Evolutionary conservation across 148 eudicot genomes (phyloP).

Genomic region (Camellia sinensis): DNA sequence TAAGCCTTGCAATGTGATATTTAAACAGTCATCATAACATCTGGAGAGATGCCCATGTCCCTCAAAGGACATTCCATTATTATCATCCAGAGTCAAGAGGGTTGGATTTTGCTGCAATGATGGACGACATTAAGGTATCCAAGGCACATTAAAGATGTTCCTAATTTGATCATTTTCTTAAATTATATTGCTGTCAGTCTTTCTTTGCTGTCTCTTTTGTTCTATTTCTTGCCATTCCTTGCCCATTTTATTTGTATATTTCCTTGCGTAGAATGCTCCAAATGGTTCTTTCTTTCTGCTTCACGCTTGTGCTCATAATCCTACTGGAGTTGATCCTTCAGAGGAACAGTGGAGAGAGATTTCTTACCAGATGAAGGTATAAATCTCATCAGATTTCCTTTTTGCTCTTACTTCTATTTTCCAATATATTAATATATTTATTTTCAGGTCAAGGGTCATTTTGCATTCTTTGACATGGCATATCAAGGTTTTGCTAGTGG

Average conservation of each 20-base stretch:
- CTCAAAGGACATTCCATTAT: conserved; percentile 69
- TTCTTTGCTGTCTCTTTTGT: conserved; percentile 10
- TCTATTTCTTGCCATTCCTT: conserved; percentile 1
- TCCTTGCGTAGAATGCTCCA: conserved; percentile 70
- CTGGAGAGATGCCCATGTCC: conserved; percentile 89
- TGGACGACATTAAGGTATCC: conserved; percentile 84
- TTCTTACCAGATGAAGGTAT: conserved; percentile 76
- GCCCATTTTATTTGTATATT: not conserved
- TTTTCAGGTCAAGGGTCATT: conserved; percentile 83
- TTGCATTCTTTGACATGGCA: conserved; percentile 99
- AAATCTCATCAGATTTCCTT: not conserved
- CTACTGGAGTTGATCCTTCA: conserved; percentile 98
- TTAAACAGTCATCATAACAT: conserved; percentile 90
- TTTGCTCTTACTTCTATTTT: conserved; percentile 1
- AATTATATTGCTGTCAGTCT: conserved; percentile 1
- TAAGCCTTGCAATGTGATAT: conserved; percentile 2
- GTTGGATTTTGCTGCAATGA: conserved; percentile 71
- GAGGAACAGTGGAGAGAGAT: conserved; percentile 96
- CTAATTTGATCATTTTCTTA: not conserved
- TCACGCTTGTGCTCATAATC: conserved; percentile 99
- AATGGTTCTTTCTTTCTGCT: conserved; percentile 91
- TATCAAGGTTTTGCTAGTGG: conserved; percentile 99
- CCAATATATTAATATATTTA: not conserved
- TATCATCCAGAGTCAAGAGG: conserved; percentile 87
- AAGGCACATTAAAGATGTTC: not conserved